Conservation (phyloP, 2,329 filamentous ascomycete genomes). For the Zopfia rhizophila region DNA sequence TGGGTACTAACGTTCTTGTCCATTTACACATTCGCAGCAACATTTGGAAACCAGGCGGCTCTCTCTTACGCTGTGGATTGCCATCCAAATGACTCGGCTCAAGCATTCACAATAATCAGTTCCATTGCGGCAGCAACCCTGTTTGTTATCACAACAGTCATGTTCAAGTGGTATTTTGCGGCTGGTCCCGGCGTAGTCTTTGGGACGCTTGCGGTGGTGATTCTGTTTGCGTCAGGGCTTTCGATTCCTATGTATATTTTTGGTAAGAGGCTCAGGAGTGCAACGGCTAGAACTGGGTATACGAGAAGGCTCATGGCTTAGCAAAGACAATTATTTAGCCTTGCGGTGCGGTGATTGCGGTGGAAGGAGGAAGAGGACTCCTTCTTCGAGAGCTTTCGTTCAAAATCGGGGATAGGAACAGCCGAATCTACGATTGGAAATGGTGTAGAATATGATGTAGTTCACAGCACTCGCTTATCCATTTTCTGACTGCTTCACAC, state of each 20-base stretch:
- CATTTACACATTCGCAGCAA: slow-evolving; percentile 16
- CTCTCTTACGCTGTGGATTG: slow-evolving; percentile 27
- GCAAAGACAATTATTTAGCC: too few species aligned
- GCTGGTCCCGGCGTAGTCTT: slow-evolving; percentile 8
- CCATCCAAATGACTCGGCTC: slow-evolving; percentile 22
- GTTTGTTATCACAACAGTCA: slow-evolving; percentile 10
- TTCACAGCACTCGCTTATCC: too few species aligned
- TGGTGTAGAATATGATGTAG: too few species aligned
- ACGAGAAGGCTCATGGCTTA: too few species aligned
- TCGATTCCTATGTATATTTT: slow-evolving; percentile 23
- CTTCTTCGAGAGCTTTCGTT: too few species aligned
- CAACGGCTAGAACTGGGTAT: too few species aligned
- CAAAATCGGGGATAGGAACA: too few species aligned
- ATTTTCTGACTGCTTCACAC: too few species aligned
- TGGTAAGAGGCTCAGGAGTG: slow-evolving; percentile 26
- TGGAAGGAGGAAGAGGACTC: too few species aligned
- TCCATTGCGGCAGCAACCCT: slow-evolving; percentile 14
- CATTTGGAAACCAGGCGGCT: slow-evolving; percentile 15
- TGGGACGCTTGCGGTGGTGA: slow-evolving; percentile 11
- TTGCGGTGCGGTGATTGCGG: too few species aligned
- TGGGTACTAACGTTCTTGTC: slow-evolving; percentile 25
- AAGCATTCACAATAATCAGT: slow-evolving; percentile 22
- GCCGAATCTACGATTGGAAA: too few species aligned
- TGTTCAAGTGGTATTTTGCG: slow-evolving; percentile 16
- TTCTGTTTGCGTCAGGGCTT: neutral